These are phyloP conservation scores for Malbranchea cinnamomea DNA, from an alignment of 2,329 filamentous ascomycete species.

Conservation along the genomic window DNA sequence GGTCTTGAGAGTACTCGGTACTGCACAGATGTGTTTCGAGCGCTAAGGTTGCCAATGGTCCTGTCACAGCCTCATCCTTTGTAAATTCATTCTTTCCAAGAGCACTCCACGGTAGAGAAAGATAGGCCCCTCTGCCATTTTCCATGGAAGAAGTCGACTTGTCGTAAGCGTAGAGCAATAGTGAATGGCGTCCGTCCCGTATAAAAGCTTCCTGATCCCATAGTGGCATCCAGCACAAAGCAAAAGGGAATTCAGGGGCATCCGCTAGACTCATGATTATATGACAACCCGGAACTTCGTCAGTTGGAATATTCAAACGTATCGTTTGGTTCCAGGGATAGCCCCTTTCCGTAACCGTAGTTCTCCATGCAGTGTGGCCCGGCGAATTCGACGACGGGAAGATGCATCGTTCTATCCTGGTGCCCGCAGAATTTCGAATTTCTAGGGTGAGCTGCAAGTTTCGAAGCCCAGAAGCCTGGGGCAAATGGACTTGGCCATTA, in stretches of 20 bases:
- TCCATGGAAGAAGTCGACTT: constrained; percentile 64
- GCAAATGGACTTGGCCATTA: constrained; percentile 62
- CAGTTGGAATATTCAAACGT: constrained; percentile 59
- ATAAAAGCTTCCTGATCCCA: constrained; percentile 90
- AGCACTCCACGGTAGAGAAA: constrained; percentile 67
- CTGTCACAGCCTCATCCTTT: constrained; percentile 59
- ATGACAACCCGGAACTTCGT: constrained; percentile 70
- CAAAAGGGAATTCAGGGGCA: constrained; percentile 74
- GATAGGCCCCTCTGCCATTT: constrained; percentile 69
- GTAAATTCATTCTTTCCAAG: constrained; percentile 50
- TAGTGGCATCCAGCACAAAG: constrained; percentile 79
- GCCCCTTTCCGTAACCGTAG: constrained; percentile 62
- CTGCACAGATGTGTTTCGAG: constrained; percentile 83
- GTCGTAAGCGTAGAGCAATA: constrained; percentile 81
- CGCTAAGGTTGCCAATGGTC: constrained; percentile 63
- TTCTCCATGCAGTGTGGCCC: constrained; percentile 74
- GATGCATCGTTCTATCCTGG: constrained; percentile 77
- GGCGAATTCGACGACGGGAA: constrained; percentile 69
- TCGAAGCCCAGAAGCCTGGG: constrained; percentile 47
- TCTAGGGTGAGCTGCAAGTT: constrained; percentile 85
- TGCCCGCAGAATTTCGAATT: constrained; percentile 63
- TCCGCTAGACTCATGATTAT: constrained; percentile 82
- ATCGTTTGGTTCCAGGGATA: constrained; percentile 82
- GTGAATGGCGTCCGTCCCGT: constrained; percentile 63
- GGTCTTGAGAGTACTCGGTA: constrained; percentile 86